Percentiles rank a stretch among this genome's conserved stretches.
Conservation (phyloP, 1,284 basidiomycete species). For the Cryptococcus wingfieldii region DNA sequence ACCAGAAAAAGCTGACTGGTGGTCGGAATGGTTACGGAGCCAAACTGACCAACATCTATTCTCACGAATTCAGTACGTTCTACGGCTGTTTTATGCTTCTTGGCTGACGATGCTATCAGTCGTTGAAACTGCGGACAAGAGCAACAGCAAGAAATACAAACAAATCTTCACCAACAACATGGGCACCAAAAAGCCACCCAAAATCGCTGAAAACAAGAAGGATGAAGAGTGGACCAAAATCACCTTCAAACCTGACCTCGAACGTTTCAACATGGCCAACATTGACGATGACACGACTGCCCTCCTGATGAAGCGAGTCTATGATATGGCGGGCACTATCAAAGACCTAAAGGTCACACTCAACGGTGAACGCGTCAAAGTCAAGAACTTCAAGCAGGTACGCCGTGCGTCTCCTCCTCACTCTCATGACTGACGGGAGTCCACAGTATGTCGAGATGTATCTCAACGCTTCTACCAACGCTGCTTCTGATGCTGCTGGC, state of each 20-base stretch:
- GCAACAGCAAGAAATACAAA: constrained; percentile 82
- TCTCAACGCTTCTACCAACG: constrained; percentile 56
- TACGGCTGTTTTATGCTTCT: background rate
- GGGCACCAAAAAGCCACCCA: constrained; percentile 77
- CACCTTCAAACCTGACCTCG: constrained; percentile 89
- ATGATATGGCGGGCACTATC: constrained; percentile 94
- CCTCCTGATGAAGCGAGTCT: constrained; percentile 90
- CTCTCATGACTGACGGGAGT: background rate
- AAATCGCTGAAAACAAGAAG: constrained; percentile 84
- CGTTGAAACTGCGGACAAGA: constrained; percentile 94
- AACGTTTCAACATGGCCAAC: constrained; percentile 83
- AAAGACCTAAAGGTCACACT: constrained; percentile 90
- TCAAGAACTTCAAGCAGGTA: constrained; percentile 89
- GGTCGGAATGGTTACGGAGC: constrained; percentile 99
- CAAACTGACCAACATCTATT: constrained; percentile 98
- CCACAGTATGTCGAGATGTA: constrained; percentile 86
- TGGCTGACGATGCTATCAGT: constrained; percentile 36
- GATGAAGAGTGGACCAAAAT: constrained; percentile 92
- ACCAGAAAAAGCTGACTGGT: constrained; percentile 97
- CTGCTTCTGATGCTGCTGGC: constrained; percentile 64
- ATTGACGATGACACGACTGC: constrained; percentile 92
- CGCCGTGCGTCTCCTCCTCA: constrained; percentile 1
- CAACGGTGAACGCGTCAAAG: constrained; percentile 86
- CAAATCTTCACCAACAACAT: constrained; percentile 96
- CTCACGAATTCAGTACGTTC: constrained; percentile 71